These are phyloP conservation scores for Carex sylvatica DNA, from an alignment of 202 grass and related monocot genomes.

Conservation along the genomic window DNA sequence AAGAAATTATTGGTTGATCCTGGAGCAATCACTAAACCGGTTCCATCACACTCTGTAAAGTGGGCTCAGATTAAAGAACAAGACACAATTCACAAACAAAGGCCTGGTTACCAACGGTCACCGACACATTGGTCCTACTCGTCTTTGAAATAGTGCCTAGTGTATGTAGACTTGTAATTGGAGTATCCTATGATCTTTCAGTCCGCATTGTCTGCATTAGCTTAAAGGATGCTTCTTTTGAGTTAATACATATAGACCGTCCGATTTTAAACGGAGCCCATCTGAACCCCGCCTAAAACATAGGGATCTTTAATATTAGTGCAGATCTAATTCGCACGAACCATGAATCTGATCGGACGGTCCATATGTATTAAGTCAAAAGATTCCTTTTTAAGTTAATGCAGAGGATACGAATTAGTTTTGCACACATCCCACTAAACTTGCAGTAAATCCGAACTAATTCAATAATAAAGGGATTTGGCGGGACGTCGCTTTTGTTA, in stretches of 20 bases:
- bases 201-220: too few relatives aligned
- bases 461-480: slow-evolving; percentile 32
- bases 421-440: slow-evolving; percentile 6
- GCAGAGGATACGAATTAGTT: too few relatives aligned
- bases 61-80: background rate
- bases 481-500: slow-evolving; percentile 38
- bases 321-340: too few relatives aligned
- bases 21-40: background rate
- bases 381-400: too few relatives aligned
- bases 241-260: too few relatives aligned
- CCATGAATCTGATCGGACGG: too few relatives aligned
- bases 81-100: background rate
- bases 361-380: too few relatives aligned
- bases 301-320: too few relatives aligned
- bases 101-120: background rate
- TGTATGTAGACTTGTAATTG: too few relatives aligned
- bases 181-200: background rate
- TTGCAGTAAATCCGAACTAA: slow-evolving; percentile 1
- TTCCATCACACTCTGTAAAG: background rate
- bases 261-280: too few relatives aligned
- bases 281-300: too few relatives aligned
- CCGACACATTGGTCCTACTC: background rate
- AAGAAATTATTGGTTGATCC: background rate
- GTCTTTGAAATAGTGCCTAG: background rate
- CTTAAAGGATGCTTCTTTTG: too few relatives aligned